phyloP scores from a whole-genome alignment of 2,329 filamentous ascomycete species.

The Capronia americana region DNA sequence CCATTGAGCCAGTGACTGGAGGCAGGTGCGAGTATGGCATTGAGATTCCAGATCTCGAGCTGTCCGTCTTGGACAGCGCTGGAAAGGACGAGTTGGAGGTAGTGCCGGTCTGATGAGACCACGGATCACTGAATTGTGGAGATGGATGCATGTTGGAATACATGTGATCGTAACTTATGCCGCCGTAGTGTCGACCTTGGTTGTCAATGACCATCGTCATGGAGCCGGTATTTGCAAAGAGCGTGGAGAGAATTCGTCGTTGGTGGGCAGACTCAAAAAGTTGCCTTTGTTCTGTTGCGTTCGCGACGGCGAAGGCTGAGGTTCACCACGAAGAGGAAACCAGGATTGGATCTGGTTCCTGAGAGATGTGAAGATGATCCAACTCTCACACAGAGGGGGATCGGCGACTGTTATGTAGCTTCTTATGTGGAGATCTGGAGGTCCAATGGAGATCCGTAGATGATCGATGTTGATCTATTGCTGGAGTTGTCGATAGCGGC shows the following conservation, averaged over 20 bases:
- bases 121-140: constrained; percentile 89
- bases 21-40: constrained; percentile 76
- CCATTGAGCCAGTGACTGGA: constrained; percentile 75
- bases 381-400: constrained; percentile 31
- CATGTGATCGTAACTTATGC: constrained; percentile 79
- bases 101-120: constrained; percentile 67
- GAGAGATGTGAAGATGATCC: constrained; percentile 25
- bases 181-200: constrained; percentile 80
- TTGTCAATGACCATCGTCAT: constrained; percentile 97
- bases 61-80: constrained; percentile 62
- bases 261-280: background rate
- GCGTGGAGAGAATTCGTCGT: background rate
- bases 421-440: constrained; percentile 34
- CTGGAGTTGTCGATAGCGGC: constrained; percentile 34
- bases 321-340: constrained; percentile 6
- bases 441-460: constrained; percentile 30
- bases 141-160: constrained; percentile 64
- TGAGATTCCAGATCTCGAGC: constrained; percentile 65
- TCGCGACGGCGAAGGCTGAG: constrained; percentile 4
- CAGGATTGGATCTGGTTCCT: constrained; percentile 28
- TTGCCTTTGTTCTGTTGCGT: background rate
- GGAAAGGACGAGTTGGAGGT: constrained; percentile 64
- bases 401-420: constrained; percentile 39
- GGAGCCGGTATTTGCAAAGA: constrained; percentile 29
- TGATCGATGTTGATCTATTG: constrained; percentile 35